Evolutionary conservation across 768 basidiomycete genomes (phyloP).

Genomic region (Phallus indusiatus): DNA sequence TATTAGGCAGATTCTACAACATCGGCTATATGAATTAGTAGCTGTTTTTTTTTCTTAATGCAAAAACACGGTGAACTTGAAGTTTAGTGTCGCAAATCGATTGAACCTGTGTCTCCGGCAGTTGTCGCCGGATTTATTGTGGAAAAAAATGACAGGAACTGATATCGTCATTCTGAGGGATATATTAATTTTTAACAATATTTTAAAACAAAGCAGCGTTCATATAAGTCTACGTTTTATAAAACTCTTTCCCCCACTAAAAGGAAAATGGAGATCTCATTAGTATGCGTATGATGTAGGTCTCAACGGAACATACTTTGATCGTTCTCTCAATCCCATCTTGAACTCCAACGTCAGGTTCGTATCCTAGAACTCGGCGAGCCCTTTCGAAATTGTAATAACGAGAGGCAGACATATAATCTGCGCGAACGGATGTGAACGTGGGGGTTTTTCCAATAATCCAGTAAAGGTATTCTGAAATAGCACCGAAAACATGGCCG

Average conservation of each 20-base stretch:
- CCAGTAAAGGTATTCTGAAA: slow-evolving; percentile 67
- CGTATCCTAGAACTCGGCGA: slow-evolving; percentile 83
- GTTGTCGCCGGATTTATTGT: too few relatives aligned
- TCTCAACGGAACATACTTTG: slow-evolving; percentile 41
- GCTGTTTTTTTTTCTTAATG: too few relatives aligned
- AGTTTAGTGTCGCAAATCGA: too few relatives aligned
- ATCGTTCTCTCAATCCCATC: slow-evolving; percentile 79
- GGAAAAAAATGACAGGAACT: too few relatives aligned
- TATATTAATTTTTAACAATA: too few relatives aligned
- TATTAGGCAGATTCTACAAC: too few relatives aligned
- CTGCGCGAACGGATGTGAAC: slow-evolving; percentile 80
- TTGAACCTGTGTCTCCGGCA: too few relatives aligned
- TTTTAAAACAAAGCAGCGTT: too few relatives aligned
- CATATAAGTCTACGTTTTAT: too few relatives aligned
- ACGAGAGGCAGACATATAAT: slow-evolving; percentile 65
- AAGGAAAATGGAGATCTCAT: background rate
- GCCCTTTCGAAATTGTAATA: slow-evolving; percentile 96
- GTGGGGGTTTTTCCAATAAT: slow-evolving; percentile 69
- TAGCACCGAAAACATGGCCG: slow-evolving; percentile 61
- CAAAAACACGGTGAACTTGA: too few relatives aligned
- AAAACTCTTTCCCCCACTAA: background rate
- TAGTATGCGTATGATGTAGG: background rate
- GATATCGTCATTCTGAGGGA: too few relatives aligned
- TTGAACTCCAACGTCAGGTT: slow-evolving; percentile 79
- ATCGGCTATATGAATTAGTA: too few relatives aligned